These are phyloP conservation scores for Amyloporia xantha DNA, from an alignment of 768 basidiomycete species.

Conservation along the genomic window DNA sequence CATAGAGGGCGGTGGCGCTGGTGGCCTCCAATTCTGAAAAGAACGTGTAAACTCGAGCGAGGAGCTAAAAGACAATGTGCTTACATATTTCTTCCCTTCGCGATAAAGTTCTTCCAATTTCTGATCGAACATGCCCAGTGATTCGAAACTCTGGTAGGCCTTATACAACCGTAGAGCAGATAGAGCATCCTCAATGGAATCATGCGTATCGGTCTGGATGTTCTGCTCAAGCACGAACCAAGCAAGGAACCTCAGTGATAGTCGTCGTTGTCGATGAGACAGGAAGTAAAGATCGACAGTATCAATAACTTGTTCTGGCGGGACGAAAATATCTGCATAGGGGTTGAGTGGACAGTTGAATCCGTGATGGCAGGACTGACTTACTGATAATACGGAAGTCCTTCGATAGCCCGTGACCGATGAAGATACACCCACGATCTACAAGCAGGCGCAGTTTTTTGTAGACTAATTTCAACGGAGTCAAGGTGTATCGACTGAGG, in stretches of 20 bases:
- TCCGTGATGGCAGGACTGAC: constrained; percentile 28
- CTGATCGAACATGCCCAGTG: constrained; percentile 70
- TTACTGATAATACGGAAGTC: constrained; percentile 98
- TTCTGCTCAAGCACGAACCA: constrained; percentile 91
- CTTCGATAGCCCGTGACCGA: constrained; percentile 94
- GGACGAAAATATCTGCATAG: constrained; percentile 82
- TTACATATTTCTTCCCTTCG: constrained; percentile 67
- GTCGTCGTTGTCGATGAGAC: constrained; percentile 70
- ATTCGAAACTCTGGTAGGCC: constrained; percentile 71
- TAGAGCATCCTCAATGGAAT: constrained; percentile 96
- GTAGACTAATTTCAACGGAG: constrained; percentile 95
- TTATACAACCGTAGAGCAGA: constrained; percentile 84
- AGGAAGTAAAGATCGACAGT: constrained; percentile 96
- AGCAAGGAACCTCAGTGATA: constrained; percentile 87
- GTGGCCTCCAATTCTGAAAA: constrained; percentile 9
- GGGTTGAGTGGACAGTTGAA: too few relatives aligned
- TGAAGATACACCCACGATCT: constrained; percentile 92
- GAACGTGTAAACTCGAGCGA: background rate
- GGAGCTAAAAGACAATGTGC: too few relatives aligned
- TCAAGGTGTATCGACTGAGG: constrained; percentile 79
- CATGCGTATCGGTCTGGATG: constrained; percentile 92
- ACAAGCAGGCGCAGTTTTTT: constrained; percentile 93
- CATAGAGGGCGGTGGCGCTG: background rate
- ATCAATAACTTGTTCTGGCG: constrained; percentile 92
- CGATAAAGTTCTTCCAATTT: constrained; percentile 83